Evolutionary conservation across 306 rosid genomes (phyloP).

Genomic region (peach (Prunus persica)): Prunus_persica_NCBIv2 NC_034014.1:22202501-22203000

Average conservation of each 20-base stretch:
- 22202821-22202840: conserved; percentile 16
- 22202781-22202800: conserved; percentile 2
- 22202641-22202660: background rate
- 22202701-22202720: background rate
- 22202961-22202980: background rate
- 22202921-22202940: background rate
- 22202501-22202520: background rate
- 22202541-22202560: background rate
- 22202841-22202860: conserved; percentile 13
- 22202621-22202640: background rate
- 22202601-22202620: background rate
- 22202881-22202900: background rate
- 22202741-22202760: background rate
- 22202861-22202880: background rate
- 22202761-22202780: background rate
- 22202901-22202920: background rate
- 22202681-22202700: background rate
- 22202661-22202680: background rate
- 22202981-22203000: background rate
- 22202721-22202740: background rate
- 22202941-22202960: conserved; percentile 11
- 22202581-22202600: background rate
- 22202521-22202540: conserved; percentile 17
- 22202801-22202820: conserved; percentile 11
- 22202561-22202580: conserved; percentile 14